phyloP scores from a whole-genome alignment of 2,329 filamentous ascomycete genomes.

The Botrytis squamosa region DNA sequence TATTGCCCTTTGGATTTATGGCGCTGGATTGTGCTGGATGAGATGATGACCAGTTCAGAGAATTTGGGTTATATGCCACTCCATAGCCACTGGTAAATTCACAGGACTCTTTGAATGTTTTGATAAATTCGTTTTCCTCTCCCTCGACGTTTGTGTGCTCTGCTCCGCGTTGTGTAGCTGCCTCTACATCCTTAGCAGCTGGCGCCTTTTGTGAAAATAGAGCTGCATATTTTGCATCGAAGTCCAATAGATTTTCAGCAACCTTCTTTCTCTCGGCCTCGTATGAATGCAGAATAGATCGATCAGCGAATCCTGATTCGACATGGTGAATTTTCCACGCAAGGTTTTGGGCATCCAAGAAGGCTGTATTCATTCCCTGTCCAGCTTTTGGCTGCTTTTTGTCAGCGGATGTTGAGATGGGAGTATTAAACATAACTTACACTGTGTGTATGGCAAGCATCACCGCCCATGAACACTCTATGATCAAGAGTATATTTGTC shows the following conservation, averaged over 20 bases:
- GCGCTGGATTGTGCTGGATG: constrained; percentile 71
- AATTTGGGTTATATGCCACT: constrained; percentile 78
- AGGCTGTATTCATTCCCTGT: constrained; percentile 78
- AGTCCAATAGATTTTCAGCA: constrained; percentile 79
- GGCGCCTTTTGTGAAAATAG: constrained; percentile 80
- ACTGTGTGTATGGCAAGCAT: constrained; percentile 78
- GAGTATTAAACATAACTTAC: constrained; percentile 44
- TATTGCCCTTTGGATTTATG: constrained; percentile 64
- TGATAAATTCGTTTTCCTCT: constrained; percentile 77
- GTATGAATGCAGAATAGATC: constrained; percentile 77
- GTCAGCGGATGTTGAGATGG: background rate
- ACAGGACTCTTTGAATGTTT: constrained; percentile 86
- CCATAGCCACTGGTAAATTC: constrained; percentile 93
- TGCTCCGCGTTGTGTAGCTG: constrained; percentile 50
- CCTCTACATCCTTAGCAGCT: constrained; percentile 68
- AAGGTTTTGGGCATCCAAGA: constrained; percentile 80
- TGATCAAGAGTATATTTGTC: constrained; percentile 66
- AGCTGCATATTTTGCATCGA: constrained; percentile 86
- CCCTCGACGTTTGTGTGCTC: constrained; percentile 35
- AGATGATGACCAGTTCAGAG: constrained; percentile 75
- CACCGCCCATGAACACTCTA: constrained; percentile 71
- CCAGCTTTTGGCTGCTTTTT: constrained; percentile 64
- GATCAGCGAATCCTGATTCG: constrained; percentile 75
- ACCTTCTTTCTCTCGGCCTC: constrained; percentile 82
- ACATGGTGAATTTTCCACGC: constrained; percentile 97